Percentiles rank a stretch among this genome's conserved stretches.
Evolutionary conservation across 306 rosid species (phyloP).

Genomic region (Abrus pulchellus): DNA sequence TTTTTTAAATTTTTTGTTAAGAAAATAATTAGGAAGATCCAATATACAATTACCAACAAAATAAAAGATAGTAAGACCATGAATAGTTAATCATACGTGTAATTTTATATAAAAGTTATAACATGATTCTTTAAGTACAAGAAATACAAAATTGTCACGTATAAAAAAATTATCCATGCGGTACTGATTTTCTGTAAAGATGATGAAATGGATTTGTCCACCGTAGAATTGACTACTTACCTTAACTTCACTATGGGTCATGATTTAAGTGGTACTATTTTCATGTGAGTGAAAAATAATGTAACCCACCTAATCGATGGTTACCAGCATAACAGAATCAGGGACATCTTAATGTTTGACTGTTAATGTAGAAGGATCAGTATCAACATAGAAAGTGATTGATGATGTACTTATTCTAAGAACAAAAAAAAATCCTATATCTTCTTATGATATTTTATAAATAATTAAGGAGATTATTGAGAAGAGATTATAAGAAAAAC

Average conservation of each 20-base stretch:
- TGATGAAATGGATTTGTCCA: conserved; percentile 21
- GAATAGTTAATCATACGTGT: not conserved
- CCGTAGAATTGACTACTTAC: not conserved
- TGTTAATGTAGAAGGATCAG: not conserved
- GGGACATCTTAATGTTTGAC: not conserved
- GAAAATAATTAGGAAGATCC: too few relatives aligned
- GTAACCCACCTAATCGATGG: conserved; percentile 30
- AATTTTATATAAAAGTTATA: not conserved
- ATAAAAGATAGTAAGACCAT: not conserved
- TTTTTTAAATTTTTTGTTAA: too few relatives aligned
- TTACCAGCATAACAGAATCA: conserved; percentile 9
- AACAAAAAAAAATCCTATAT: not conserved
- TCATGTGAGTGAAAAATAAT: conserved; percentile 43
- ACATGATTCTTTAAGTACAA: not conserved
- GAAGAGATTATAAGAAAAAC: too few relatives aligned
- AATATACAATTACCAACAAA: not conserved
- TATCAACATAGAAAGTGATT: conserved; percentile 18
- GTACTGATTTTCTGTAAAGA: not conserved
- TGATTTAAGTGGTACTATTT: conserved; percentile 43
- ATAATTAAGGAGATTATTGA: not conserved
- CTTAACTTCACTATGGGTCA: conserved; percentile 36
- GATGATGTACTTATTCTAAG: not conserved
- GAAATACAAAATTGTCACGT: not conserved
- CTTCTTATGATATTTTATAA: not conserved
- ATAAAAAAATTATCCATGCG: not conserved